Conservation (phyloP, 2,329 filamentous ascomycete genomes). For the Talaromyces islandicus region DNA sequence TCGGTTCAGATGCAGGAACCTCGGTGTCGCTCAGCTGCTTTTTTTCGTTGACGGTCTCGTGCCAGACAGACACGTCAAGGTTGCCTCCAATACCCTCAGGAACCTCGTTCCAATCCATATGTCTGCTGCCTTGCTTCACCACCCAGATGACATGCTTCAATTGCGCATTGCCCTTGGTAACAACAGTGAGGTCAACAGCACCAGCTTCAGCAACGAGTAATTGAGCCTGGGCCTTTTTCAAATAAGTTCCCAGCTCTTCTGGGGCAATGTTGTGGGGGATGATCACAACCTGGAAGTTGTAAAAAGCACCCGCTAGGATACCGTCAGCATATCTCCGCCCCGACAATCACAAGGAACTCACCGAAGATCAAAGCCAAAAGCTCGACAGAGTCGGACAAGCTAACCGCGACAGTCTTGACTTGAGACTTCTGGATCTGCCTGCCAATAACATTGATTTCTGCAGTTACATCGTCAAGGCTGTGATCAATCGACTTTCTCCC, state of each 20-base stretch:
- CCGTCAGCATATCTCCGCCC: conserved; percentile 10
- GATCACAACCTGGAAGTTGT: conserved; percentile 76
- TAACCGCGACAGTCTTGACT: conserved; percentile 72
- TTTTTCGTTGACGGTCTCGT: conserved; percentile 73
- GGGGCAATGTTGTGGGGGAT: conserved; percentile 75
- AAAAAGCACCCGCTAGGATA: conserved; percentile 70
- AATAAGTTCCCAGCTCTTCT: conserved; percentile 62
- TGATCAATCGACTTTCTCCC: conserved; percentile 72
- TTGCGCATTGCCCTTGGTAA: conserved; percentile 62
- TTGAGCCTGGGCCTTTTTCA: conserved; percentile 69
- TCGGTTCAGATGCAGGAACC: conserved; percentile 58
- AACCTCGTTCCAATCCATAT: conserved; percentile 92
- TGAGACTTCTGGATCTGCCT: conserved; percentile 66
- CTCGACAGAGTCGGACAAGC: conserved; percentile 89
- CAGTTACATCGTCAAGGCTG: conserved; percentile 64
- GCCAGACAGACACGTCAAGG: conserved; percentile 85
- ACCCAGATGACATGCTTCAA: conserved; percentile 85
- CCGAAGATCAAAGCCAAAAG: conserved; percentile 73
- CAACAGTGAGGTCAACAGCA: conserved; percentile 70
- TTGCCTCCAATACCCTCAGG: conserved; percentile 69
- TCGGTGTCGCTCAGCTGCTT: conserved; percentile 54
- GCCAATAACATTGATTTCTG: conserved; percentile 83
- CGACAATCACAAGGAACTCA: conserved; percentile 23
- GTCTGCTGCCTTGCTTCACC: conserved; percentile 79
- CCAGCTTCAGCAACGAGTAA: conserved; percentile 79